Evolutionary conservation across 2,329 filamentous ascomycete genomes (phyloP).

Genomic region (Penicillium sp.): DNA sequence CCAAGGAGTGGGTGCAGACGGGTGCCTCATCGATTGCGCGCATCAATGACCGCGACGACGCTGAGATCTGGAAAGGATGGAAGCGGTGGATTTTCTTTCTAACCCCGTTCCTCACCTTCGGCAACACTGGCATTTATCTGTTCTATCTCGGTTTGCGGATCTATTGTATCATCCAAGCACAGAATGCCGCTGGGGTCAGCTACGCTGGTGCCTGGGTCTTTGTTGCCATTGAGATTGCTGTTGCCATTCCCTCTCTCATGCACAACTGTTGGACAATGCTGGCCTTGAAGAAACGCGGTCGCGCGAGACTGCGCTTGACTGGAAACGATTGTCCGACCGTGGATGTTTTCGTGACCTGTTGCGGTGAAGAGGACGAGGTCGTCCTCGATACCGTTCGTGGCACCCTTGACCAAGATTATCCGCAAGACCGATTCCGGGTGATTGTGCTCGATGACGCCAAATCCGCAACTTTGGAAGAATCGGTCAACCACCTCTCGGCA

Average conservation of each 20-base stretch:
- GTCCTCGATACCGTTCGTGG: conserved; percentile 44
- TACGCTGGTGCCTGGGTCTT: conserved; percentile 60
- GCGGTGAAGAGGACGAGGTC: conserved; percentile 44
- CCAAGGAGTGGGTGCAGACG: conserved; percentile 39
- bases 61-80: conserved; percentile 39
- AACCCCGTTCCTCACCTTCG: conserved; percentile 37
- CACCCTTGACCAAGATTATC: conserved; percentile 43
- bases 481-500: conserved; percentile 35
- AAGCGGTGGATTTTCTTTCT: conserved; percentile 37
- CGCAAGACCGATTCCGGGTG: conserved; percentile 37
- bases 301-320: conserved; percentile 54
- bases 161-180: conserved; percentile 54
- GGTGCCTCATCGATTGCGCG: conserved; percentile 34
- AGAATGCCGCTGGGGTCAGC: conserved; percentile 40
- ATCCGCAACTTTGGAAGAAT: conserved; percentile 33
- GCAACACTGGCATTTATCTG: conserved; percentile 37
- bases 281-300: conserved; percentile 55
- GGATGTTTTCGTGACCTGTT: conserved; percentile 47
- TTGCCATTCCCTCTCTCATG: conserved; percentile 56
- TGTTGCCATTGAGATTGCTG: conserved; percentile 55
- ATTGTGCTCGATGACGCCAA: conserved; percentile 45
- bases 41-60: conserved; percentile 38
- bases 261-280: conserved; percentile 61
- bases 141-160: conserved; percentile 55
- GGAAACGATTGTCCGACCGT: conserved; percentile 40